phyloP scores from a whole-genome alignment of 2,329 filamentous ascomycete genomes.

The Aspergillus sp. region DNA sequence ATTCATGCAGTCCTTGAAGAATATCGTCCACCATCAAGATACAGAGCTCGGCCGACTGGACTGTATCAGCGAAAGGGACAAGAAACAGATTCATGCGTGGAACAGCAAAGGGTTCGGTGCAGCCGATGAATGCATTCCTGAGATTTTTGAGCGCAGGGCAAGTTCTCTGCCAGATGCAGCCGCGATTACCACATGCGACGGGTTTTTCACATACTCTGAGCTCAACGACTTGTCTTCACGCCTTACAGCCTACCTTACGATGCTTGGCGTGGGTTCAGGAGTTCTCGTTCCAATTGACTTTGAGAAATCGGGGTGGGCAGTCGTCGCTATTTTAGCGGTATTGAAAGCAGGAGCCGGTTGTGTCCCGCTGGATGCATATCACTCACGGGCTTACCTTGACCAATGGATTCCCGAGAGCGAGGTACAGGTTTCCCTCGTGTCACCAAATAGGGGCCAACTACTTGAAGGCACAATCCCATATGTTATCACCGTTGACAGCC shows the following conservation, averaged over 20 bases:
- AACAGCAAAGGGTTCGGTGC: conserved; percentile 16
- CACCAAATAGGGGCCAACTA: conserved; percentile 25
- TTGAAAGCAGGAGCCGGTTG: conserved; percentile 23
- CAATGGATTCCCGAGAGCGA: conserved; percentile 30
- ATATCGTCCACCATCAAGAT: conserved; percentile 29
- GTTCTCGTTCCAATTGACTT: conserved; percentile 19
- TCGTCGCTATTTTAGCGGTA: conserved; percentile 20
- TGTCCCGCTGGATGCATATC: conserved; percentile 27
- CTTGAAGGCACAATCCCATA: conserved; percentile 35
- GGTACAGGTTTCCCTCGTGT: conserved; percentile 33
- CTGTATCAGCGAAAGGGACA: conserved; percentile 29
- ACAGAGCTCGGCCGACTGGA: conserved; percentile 25
- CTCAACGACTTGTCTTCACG: conserved; percentile 23
- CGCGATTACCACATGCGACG: conserved; percentile 26
- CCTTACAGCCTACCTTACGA: conserved; percentile 21
- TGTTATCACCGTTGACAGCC: conserved; percentile 24
- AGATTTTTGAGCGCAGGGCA: conserved; percentile 17
- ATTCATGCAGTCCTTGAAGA: conserved; percentile 28
- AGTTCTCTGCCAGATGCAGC: conserved; percentile 13
- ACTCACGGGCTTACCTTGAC: conserved; percentile 24
- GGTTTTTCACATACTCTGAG: conserved; percentile 23
- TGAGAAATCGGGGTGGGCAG: conserved; percentile 21
- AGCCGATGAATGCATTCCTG: conserved; percentile 20
- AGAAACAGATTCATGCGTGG: conserved; percentile 20
- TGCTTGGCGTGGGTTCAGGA: conserved; percentile 19